Base-by-base conservation (phyloP, 257 asterid species). In the Anisodus tanguticus region DNA sequence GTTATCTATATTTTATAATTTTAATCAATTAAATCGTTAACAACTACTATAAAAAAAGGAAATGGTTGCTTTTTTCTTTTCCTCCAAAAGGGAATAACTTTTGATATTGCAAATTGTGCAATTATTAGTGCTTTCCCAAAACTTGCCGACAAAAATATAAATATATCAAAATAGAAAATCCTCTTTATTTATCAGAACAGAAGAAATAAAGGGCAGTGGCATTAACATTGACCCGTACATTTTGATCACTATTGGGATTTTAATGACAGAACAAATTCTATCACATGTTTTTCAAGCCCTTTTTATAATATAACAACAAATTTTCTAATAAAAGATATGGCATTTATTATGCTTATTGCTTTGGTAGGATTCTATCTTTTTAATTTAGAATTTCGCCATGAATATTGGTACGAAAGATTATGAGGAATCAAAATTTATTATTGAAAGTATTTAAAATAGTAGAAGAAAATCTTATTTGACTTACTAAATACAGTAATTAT, bases 81-180 rank as follows among this genome's bases (percentile, higher is more conserved):
- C 64, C n/a, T 26, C 15, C 62, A 11, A 76, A 51, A 31, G 26
- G 13, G 35, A 49, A 12, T 51, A 51, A 51, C 47, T 76, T 51
- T 26, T 51, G 47, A 51, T 55, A 76, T 76, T 51, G 63, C 81
- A 51, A 51, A 76, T 76, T 76, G 26, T 2, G 47, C 47, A 77
- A 77, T 77, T 12, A 53, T 76, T 76, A 53, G 81, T 12, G 63
- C 63, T 35, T 77, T 53, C 6, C 10, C 64, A 77, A 12, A 12
- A 53, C 64, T 77, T 77, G 64, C 82, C 82, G 82, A 77, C 82
- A 71, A 71, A 71, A 71, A 69, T 8, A 15, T 3, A 55, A 70
- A 71, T 4, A 43, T 45, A 43, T 45, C 39, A 71, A 45, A 71
- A 45, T 9, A 53, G 22, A 53, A 53, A 77, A 76, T 76, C 22